These are phyloP conservation scores for Colletotrichum spaethianum DNA, from an alignment of 2,329 filamentous ascomycete genomes.

Conservation along the genomic window DNA sequence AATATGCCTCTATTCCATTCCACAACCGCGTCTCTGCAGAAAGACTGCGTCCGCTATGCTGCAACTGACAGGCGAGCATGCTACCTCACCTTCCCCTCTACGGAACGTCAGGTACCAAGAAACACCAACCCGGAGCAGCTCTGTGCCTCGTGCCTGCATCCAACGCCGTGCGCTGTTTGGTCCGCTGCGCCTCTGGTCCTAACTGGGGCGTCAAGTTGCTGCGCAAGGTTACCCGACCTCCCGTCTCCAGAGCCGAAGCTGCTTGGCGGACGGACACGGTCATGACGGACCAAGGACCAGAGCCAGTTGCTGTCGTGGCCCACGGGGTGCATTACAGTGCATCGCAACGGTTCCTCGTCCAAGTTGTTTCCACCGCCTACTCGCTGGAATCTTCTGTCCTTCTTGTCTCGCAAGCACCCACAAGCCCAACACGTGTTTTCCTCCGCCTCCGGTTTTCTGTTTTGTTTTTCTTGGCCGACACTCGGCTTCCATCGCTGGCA, in stretches of 20 bases:
- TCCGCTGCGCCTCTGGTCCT: background rate
- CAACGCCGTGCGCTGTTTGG: constrained; percentile 14
- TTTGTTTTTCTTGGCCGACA: no score
- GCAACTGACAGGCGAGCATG: background rate
- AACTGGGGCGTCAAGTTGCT: background rate
- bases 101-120: constrained; percentile 2
- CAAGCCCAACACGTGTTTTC: background rate
- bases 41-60: constrained; percentile 1
- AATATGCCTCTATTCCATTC: constrained; percentile 23
- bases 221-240: constrained; percentile 14
- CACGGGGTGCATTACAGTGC: constrained; percentile 29
- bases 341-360: constrained; percentile 36
- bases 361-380: constrained; percentile 19
- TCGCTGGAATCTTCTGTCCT: constrained; percentile 23
- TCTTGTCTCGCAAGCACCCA: background rate
- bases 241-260: background rate
- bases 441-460: no score
- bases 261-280: constrained; percentile 1
- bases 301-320: constrained; percentile 9
- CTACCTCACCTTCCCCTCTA: background rate
- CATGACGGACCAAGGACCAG: background rate
- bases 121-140: constrained; percentile 10
- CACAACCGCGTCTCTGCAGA: constrained; percentile 1
- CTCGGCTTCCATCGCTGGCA: background rate
- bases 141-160: constrained; percentile 24